A percentile compares a stretch with the other conserved stretches of the same genome.
Conservation (phyloP, 31 red algal species). For the Endocladia muricata region DNA sequence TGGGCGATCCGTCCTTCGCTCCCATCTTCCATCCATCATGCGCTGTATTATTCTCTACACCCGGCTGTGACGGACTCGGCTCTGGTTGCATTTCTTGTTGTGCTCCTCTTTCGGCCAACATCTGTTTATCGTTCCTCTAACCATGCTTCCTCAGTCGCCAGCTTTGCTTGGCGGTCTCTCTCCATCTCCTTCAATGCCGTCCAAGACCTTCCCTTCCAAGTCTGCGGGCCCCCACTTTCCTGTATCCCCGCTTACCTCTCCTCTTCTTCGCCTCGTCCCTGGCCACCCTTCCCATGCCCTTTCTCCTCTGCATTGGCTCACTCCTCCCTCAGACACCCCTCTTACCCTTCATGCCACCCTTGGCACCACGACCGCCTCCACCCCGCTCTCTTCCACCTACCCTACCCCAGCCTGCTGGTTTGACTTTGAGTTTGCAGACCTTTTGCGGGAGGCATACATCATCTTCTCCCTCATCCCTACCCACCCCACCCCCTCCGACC, state of each 20-base stretch:
- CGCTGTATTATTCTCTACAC: too few species aligned
- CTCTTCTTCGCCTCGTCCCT: conserved; percentile 1
- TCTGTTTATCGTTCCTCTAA: too few species aligned
- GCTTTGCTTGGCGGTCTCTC: too few species aligned
- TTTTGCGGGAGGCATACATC: too few species aligned
- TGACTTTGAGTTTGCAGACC: background rate
- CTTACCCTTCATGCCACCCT: background rate
- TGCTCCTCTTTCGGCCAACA: too few species aligned
- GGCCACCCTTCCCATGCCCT: background rate
- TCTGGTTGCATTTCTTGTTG: too few species aligned
- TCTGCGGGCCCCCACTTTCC: conserved; percentile 11
- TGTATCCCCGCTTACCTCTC: background rate
- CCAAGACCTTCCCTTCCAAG: conserved; percentile 10
- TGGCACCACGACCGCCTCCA: background rate
- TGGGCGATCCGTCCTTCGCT: too few species aligned
- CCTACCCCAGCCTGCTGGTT: background rate
- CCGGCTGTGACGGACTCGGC: too few species aligned
- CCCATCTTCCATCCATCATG: too few species aligned
- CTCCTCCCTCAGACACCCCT: background rate
- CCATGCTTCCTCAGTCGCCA: too few species aligned
- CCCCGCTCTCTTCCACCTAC: background rate
- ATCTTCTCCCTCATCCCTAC: background rate
- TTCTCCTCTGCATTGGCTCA: background rate
- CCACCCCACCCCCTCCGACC: background rate
- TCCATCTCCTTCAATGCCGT: too few species aligned